Percentiles rank a stretch among this genome's conserved stretches.
Evolutionary conservation across 306 rosid genomes (phyloP).

Genomic region (Morella rubra): DNA sequence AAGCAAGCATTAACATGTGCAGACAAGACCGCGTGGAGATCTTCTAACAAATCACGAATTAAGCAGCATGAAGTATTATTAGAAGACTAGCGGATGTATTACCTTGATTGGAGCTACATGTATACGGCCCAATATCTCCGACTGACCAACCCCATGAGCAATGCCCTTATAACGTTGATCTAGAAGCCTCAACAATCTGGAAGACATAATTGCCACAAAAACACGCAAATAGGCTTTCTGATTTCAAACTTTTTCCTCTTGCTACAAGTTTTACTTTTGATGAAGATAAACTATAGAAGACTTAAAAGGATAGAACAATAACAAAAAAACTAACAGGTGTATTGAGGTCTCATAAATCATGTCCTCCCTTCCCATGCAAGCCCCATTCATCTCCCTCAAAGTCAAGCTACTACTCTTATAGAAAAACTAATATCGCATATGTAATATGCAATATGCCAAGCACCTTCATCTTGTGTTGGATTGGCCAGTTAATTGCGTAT

Average conservation of each 20-base stretch:
- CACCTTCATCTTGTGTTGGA: background rate
- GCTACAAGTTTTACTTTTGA: conserved; percentile 4
- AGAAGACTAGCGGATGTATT: conserved; percentile 17
- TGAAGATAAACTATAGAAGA: background rate
- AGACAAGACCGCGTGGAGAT: background rate
- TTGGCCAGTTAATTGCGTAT: background rate
- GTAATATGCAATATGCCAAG: background rate
- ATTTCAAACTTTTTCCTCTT: conserved; percentile 20
- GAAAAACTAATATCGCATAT: no score
- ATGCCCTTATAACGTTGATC: conserved; percentile 93
- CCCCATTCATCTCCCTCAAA: background rate
- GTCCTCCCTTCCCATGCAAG: conserved; percentile 6
- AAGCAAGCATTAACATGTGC: no score
- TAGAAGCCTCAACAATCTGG: conserved; percentile 90
- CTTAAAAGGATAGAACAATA: background rate
- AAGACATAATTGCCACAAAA: conserved; percentile 27
- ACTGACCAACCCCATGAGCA: conserved; percentile 98
- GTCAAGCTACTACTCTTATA: no score
- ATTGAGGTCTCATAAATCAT: background rate
- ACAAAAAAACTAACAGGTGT: background rate
- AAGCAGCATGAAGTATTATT: conserved; percentile 1
- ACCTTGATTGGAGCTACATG: conserved; percentile 99
- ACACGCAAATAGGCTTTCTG: conserved; percentile 18
- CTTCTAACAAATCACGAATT: background rate
- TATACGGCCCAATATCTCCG: conserved; percentile 92